phyloP scores from a whole-genome alignment of 345 rosid genomes.

The Populus nigra region DNA sequence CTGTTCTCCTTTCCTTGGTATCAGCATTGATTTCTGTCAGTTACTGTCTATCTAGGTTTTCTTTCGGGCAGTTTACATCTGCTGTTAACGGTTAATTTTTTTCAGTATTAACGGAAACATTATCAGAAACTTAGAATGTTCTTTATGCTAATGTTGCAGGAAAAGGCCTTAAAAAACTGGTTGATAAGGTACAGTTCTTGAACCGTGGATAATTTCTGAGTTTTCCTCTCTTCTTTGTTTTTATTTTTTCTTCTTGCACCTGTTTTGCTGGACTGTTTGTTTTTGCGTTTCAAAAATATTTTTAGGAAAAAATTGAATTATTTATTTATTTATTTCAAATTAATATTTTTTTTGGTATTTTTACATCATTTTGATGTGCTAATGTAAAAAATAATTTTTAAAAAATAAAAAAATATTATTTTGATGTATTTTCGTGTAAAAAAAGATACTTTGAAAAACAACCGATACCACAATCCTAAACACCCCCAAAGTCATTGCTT shows the following conservation, averaged over 20 bases:
- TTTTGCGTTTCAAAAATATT: too few species aligned
- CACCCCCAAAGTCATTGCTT: background rate
- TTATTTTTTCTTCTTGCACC: background rate
- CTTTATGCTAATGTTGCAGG: constrained; percentile 48
- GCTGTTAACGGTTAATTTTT: background rate
- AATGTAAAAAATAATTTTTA: too few species aligned
- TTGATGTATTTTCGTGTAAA: too few species aligned
- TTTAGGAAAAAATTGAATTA: too few species aligned
- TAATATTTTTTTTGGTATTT: too few species aligned
- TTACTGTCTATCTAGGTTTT: background rate
- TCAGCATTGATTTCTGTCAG: background rate
- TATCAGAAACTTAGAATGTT: constrained; percentile 6
- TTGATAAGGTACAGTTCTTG: constrained; percentile 52
- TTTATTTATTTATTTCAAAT: too few species aligned
- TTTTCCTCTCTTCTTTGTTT: background rate
- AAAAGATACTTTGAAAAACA: too few species aligned
- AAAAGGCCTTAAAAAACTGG: constrained; percentile 58
- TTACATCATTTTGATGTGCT: too few species aligned
- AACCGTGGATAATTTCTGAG: background rate
- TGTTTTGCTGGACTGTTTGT: background rate
- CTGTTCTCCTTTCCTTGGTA: background rate
- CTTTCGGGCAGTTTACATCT: background rate
- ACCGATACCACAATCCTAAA: too few species aligned
- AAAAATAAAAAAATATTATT: too few species aligned
- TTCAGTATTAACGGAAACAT: background rate